phyloP scores from a whole-genome alignment of 179 eudicot species.

The Vitellaria paradoxa region DNA sequence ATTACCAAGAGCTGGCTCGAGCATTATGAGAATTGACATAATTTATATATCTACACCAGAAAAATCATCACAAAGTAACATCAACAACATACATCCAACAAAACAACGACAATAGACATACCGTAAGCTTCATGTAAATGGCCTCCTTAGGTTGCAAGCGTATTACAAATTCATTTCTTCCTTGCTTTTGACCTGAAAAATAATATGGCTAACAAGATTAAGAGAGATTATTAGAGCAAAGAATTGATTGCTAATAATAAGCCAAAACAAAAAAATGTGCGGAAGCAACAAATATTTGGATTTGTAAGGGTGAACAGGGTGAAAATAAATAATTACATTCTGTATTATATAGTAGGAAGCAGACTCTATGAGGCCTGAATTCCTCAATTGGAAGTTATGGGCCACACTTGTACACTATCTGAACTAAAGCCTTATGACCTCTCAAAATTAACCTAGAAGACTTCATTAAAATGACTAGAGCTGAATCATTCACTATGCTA shows the following conservation, averaged over 20 bases:
- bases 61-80: not conserved
- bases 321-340: not conserved
- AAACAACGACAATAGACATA: conserved; percentile 30
- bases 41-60: not conserved
- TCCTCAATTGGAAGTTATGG: not conserved
- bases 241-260: not conserved
- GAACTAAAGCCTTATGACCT: not conserved
- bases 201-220: not conserved
- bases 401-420: not conserved
- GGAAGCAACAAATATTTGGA: not conserved
- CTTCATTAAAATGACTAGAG: not conserved
- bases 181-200: conserved; percentile 83
- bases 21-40: not conserved
- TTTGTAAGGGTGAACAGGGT: not conserved
- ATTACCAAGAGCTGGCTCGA: not conserved
- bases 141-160: conserved; percentile 94
- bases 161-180: conserved; percentile 95
- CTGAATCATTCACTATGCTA: not conserved
- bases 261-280: not conserved
- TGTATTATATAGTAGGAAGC: too few species aligned
- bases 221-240: conserved; percentile 8
- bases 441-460: not conserved
- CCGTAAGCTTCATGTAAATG: conserved; percentile 98
- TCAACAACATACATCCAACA: not conserved
- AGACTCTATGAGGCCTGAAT: not conserved